These are phyloP conservation scores for Candida ovalis DNA, from an alignment of 805 yeast genomes.

Conservation along the genomic window DNA sequence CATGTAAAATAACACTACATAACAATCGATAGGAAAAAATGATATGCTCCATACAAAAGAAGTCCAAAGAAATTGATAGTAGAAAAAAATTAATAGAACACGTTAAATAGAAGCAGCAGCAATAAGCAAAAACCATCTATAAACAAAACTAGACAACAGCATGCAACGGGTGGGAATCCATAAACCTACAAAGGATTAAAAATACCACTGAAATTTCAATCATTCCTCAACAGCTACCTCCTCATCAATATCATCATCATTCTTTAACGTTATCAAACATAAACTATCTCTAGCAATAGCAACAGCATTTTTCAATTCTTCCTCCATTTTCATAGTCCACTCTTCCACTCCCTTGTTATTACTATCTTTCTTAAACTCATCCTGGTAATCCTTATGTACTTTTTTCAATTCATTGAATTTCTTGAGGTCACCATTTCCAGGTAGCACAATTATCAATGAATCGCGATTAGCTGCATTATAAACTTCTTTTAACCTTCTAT, in stretches of 20 bases:
- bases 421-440: conserved; percentile 61
- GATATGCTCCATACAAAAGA: no score
- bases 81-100: no score
- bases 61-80: no score
- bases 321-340: conserved; percentile 53
- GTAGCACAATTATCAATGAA: conserved; percentile 55
- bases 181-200: no score
- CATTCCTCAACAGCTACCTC: conserved; percentile 1
- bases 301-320: conserved; percentile 43
- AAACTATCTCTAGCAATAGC: conserved; percentile 57
- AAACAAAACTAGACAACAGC: no score
- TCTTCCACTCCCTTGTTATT: conserved; percentile 28
- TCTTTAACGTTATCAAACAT: conserved; percentile 43
- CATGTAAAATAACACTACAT: no score
- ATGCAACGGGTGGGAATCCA: no score
- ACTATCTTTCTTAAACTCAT: conserved; percentile 37
- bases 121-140: no score
- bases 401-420: conserved; percentile 44
- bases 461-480: conserved; percentile 52
- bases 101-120: no score
- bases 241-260: conserved; percentile 2
- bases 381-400: conserved; percentile 39
- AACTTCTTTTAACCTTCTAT: conserved; percentile 43
- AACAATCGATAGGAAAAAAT: no score
- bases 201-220: neutral